These are phyloP conservation scores for Verticillium klebahnii DNA, from an alignment of 2,329 filamentous ascomycete genomes.

Conservation along the genomic window DNA sequence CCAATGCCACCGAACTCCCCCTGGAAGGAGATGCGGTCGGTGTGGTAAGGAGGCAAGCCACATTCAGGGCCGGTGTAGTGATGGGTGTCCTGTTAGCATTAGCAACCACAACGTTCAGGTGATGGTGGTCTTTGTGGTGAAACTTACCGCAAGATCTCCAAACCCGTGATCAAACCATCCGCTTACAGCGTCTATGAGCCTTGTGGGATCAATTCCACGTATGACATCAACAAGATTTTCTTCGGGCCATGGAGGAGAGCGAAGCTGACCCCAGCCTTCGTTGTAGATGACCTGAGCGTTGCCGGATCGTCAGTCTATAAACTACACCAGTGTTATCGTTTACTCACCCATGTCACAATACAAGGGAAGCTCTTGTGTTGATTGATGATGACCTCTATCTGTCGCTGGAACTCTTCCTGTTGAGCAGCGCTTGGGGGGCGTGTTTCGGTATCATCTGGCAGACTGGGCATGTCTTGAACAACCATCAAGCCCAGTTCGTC, in stretches of 20 bases:
- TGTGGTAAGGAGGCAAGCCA: conserved; percentile 60
- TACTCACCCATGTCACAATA: conserved; percentile 57
- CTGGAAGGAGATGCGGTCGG: conserved; percentile 59
- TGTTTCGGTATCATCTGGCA: conserved; percentile 26
- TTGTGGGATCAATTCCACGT: conserved; percentile 54
- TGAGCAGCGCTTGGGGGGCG: conserved; percentile 37
- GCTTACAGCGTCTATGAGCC: conserved; percentile 57
- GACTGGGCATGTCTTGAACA: conserved; percentile 68
- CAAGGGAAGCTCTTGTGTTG: conserved; percentile 62
- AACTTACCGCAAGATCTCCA: conserved; percentile 51
- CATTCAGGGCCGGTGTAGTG: conserved; percentile 70
- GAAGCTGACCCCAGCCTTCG: conserved; percentile 65
- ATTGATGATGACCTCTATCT: conserved; percentile 56
- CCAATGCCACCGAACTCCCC: conserved; percentile 70
- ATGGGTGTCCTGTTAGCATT: conserved; percentile 53
- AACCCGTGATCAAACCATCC: conserved; percentile 67
- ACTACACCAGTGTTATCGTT: not conserved
- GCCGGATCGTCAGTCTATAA: not conserved
- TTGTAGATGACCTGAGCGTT: conserved; percentile 58
- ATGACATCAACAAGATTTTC: conserved; percentile 50
- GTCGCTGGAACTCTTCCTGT: conserved; percentile 60
- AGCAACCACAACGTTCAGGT: not conserved
- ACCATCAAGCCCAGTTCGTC: conserved; percentile 62
- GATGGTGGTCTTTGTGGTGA: not conserved
- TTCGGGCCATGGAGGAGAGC: conserved; percentile 46